phyloP scores from a whole-genome alignment of 2,329 filamentous ascomycete genomes.

The Diaporthe ilicicola region DNA sequence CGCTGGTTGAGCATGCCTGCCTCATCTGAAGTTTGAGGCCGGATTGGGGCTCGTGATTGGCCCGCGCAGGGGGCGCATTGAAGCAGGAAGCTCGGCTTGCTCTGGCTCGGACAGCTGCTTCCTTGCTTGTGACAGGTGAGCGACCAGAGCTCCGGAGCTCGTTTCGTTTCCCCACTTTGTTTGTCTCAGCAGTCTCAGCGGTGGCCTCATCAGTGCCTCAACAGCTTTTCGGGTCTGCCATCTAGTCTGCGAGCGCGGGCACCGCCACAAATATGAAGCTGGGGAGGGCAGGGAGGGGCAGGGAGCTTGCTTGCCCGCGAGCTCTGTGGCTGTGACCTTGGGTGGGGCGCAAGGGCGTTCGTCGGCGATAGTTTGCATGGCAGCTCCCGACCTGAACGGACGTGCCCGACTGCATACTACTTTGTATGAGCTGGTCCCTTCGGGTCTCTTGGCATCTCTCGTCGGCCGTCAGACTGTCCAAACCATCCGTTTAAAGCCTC shows the following conservation, averaged over 20 bases:
- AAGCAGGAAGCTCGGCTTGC: slow-evolving; percentile 15
- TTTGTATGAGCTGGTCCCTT: too few species aligned
- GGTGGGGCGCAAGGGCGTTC: not conserved
- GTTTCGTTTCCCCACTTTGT: not conserved
- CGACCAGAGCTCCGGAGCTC: slow-evolving; percentile 8
- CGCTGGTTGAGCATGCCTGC: slow-evolving; percentile 6
- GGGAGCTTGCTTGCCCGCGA: not conserved
- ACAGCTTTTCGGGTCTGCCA: too few species aligned
- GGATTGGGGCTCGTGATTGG: slow-evolving; percentile 19
- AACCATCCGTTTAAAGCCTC: not conserved
- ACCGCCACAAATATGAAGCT: slow-evolving; percentile 15
- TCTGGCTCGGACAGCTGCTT: not conserved
- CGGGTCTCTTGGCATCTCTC: not conserved
- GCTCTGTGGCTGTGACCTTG: not conserved
- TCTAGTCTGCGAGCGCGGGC: not conserved
- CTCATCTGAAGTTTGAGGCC: slow-evolving; percentile 9
- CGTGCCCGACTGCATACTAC: not conserved
- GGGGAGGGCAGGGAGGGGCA: not conserved
- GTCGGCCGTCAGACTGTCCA: not conserved
- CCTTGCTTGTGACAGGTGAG: slow-evolving; percentile 9
- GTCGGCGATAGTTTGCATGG: not conserved
- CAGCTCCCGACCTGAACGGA: not conserved
- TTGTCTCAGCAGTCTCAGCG: slow-evolving; percentile 5
- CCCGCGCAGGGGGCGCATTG: not conserved
- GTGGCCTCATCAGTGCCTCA: not conserved